phyloP scores from a whole-genome alignment of 2,329 filamentous ascomycete genomes.

The Fusarium transvaalense region DNA sequence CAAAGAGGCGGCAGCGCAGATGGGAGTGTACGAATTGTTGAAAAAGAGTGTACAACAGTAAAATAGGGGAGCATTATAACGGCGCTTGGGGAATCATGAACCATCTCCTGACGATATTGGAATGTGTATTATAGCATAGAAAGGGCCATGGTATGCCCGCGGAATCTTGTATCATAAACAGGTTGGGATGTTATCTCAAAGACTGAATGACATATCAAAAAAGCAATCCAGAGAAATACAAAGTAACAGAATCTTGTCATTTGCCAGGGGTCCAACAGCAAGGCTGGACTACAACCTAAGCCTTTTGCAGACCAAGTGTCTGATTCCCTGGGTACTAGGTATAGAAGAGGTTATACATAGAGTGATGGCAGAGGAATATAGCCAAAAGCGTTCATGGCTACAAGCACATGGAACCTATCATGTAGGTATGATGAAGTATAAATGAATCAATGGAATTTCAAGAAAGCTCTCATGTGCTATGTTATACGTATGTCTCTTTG shows the following conservation, averaged over 20 bases:
- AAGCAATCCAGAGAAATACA: too few species aligned
- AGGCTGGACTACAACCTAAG: too few species aligned
- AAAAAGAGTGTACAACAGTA: conserved; percentile 32
- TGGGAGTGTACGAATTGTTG: conserved; percentile 58
- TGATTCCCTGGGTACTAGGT: too few species aligned
- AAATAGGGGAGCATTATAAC: conserved; percentile 13
- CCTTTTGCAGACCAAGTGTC: too few species aligned
- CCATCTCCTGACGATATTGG: conserved; percentile 15
- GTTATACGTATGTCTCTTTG: background rate
- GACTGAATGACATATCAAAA: background rate
- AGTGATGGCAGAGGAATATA: too few species aligned
- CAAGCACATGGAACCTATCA: too few species aligned
- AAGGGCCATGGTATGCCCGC: background rate
- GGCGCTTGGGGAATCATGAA: background rate
- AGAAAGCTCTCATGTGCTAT: conserved; percentile 2
- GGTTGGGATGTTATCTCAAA: background rate
- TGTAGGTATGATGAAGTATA: background rate
- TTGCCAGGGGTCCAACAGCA: too few species aligned
- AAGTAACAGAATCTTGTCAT: too few species aligned
- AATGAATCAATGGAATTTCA: background rate
- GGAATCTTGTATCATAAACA: conserved; percentile 20
- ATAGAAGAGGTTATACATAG: too few species aligned
- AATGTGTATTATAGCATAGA: conserved; percentile 25
- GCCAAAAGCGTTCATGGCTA: background rate
- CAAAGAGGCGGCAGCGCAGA: conserved; percentile 55